Conservation (phyloP, 495 filamentous ascomycete genomes). For the Hypoxylon intermedium region DNA sequence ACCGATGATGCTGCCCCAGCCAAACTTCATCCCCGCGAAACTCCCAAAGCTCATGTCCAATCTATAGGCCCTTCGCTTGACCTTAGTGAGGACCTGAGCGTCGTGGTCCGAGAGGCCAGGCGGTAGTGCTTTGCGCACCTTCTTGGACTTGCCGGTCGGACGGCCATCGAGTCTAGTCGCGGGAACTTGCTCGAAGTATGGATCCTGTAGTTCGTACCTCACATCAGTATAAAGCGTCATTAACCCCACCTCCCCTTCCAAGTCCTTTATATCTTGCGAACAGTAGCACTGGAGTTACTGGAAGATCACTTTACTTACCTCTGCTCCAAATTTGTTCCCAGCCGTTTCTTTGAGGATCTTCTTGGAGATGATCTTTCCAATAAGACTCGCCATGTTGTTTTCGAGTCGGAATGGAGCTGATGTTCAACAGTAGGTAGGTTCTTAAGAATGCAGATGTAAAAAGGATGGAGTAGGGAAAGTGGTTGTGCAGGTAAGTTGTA, state of each 20-base stretch:
- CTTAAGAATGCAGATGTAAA: too few relatives aligned
- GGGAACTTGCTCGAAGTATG: slow-evolving; percentile 76
- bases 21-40: slow-evolving; percentile 77
- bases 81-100: slow-evolving; percentile 75
- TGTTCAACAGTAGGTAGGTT: slow-evolving; percentile 6
- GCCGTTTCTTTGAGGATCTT: slow-evolving; percentile 70
- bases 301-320: slow-evolving; percentile 54
- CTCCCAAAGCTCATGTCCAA: slow-evolving; percentile 83
- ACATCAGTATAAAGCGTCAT: slow-evolving; percentile 23
- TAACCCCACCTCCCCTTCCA: background rate
- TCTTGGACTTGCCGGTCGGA: slow-evolving; percentile 64
- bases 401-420: slow-evolving; percentile 23
- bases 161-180: slow-evolving; percentile 68
- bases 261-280: background rate
- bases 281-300: too few relatives aligned
- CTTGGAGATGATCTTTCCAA: slow-evolving; percentile 67
- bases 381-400: slow-evolving; percentile 56
- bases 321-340: slow-evolving; percentile 71
- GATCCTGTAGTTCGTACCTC: slow-evolving; percentile 59
- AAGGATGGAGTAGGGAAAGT: background rate
- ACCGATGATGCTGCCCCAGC: slow-evolving; percentile 82
- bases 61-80: slow-evolving; percentile 79
- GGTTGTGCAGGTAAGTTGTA: too few relatives aligned
- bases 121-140: slow-evolving; percentile 71
- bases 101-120: slow-evolving; percentile 80